Conservation (phyloP, 2,329 filamentous ascomycete species). For the Phialocephala sp. region DNA sequence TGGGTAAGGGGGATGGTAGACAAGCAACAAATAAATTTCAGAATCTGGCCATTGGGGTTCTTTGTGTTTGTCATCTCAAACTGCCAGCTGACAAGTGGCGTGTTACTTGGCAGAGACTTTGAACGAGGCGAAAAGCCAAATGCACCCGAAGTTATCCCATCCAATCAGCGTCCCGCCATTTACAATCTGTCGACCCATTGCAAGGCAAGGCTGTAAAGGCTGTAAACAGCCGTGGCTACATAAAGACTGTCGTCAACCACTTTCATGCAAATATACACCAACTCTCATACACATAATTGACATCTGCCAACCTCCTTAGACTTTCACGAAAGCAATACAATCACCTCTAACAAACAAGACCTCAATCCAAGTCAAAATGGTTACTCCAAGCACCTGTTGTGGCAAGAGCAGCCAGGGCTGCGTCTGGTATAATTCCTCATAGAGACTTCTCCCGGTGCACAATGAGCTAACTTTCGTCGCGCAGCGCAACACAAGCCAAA, state of each 20-base stretch:
- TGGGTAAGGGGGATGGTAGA: background rate
- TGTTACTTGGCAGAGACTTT: background rate
- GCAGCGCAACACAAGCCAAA: constrained; percentile 64
- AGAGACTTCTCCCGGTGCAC: constrained; percentile 5
- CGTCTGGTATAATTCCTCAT: constrained; percentile 37
- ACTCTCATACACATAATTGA: constrained; percentile 10
- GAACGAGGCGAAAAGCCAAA: background rate
- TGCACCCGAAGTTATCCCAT: background rate
- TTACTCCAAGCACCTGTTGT: constrained; percentile 42
- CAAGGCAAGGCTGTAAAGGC: background rate
- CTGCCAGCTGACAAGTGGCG: background rate
- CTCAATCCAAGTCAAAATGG: constrained; percentile 33
- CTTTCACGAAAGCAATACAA: constrained; percentile 6
- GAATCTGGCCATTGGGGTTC: background rate
- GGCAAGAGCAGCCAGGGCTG: constrained; percentile 41
- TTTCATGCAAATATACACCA: background rate
- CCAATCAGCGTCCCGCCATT: background rate
- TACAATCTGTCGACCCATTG: constrained; percentile 1
- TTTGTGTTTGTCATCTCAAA: constrained; percentile 1
- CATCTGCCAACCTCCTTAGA: background rate
- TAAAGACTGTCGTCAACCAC: background rate
- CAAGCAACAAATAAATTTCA: background rate
- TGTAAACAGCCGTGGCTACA: background rate
- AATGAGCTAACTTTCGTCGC: constrained; percentile 10
- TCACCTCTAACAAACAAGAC: constrained; percentile 6